phyloP scores from a whole-genome alignment of 1,139 yeast genomes.

The Arxiozyma slooffiae region DNA sequence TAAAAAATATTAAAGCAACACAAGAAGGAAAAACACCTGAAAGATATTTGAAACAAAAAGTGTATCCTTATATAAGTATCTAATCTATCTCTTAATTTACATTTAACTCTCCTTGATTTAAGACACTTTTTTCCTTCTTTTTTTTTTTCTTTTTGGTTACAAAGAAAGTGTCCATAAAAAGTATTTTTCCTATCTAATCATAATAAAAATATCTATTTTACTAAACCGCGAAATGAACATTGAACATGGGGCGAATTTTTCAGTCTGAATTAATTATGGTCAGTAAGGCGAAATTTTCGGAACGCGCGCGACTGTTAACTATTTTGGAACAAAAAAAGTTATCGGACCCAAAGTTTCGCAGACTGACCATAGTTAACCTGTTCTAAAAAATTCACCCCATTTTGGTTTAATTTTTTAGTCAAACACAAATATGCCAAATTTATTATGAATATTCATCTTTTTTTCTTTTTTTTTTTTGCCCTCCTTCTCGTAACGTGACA shows the following conservation, averaged over 20 bases:
- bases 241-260: conserved; percentile 5
- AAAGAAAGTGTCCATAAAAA: too few species aligned
- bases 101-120: neutral
- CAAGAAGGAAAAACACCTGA: too few species aligned
- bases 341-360: conserved; percentile 5
- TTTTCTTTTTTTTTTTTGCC: neutral
- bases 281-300: neutral
- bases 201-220: neutral
- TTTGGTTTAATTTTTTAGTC: neutral
- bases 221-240: neutral
- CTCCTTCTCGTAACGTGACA: too few species aligned
- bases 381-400: conserved; percentile 6
- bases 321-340: neutral
- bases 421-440: neutral
- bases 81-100: neutral
- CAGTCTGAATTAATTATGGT: neutral
- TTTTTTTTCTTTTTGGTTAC: neutral
- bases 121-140: too few species aligned
- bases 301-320: neutral
- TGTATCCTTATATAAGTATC: neutral
- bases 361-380: conserved; percentile 9
- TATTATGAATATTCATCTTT: neutral
- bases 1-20: neutral
- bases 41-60: neutral
- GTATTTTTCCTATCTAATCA: neutral